Evolutionary conservation across 495 filamentous ascomycete genomes (phyloP), one percentile per base, ranked within the genome.

Genomic region (Penicillium desertorum): DNA sequence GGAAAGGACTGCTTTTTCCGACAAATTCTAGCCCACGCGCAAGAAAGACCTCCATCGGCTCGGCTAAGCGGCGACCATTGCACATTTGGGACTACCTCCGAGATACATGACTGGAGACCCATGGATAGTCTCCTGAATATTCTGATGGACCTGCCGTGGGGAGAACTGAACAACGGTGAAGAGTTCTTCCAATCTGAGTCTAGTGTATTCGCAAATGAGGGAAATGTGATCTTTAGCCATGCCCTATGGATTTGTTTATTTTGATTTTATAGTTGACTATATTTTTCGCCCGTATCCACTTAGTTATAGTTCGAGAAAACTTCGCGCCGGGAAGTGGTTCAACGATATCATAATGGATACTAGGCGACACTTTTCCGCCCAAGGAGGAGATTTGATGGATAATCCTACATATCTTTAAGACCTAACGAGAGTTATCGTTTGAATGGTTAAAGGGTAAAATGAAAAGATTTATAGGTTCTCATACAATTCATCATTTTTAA

Each of bases 301-400:
- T n/a, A n/a, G 37, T 25, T 48, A n/a, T 3, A 12, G n/a, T 55
- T 55, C 53, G 43, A 55, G 53, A 41, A 55, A 47, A 55, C 44
- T 47, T 55, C 43, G 32, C 51, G 19, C 29, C 30, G 42, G n/a
- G 51, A 36, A 3, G 41, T 39, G 44, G 53, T 55, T 19, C 52
- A 47, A 32, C 32, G 42, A 55, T 34, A 55, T 47, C 43, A 46
- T 55, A 19, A 30, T 43, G 52, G 52, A 46, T 45, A 27, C 52
- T 1, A 16, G 6, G 17, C 52, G 29, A 45, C 8, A 23, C 50
- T 30, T 53, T 42, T 43, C 50, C 22, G 23, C 37, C 5, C 30
- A 43, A 34, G 14, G 36, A 27, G 48, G 23, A 7, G 23, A 17
- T 3, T 17, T 37, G 3, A 48, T 34, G n/a, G 16, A 23, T 16